phyloP scores from a whole-genome alignment of 805 yeast genomes.

The Candida chauliodis region DNA sequence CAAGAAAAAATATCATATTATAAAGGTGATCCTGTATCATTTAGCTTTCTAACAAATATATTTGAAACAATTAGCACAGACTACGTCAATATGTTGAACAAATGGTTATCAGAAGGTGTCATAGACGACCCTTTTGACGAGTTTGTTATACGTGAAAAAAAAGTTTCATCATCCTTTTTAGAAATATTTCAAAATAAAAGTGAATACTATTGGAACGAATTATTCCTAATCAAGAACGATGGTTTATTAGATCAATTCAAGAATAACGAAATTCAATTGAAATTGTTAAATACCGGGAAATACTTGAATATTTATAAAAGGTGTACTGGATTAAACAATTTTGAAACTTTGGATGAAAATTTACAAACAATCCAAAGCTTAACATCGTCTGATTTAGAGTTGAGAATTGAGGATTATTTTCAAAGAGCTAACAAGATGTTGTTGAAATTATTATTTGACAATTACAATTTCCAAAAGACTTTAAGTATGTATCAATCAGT shows the following conservation, averaged over 20 bases:
- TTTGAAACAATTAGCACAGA: slow-evolving; percentile 57
- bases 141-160: slow-evolving; percentile 61
- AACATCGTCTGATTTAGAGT: slow-evolving; percentile 44
- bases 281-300: slow-evolving; percentile 80
- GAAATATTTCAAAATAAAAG: slow-evolving; percentile 34
- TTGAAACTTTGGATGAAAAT: slow-evolving; percentile 23
- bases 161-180: slow-evolving; percentile 22
- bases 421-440: slow-evolving; percentile 62
- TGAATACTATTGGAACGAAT: slow-evolving; percentile 71
- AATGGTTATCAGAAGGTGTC: slow-evolving; percentile 77
- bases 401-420: slow-evolving; percentile 60
- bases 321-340: slow-evolving; percentile 48
- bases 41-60: slow-evolving; percentile 48
- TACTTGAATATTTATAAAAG: slow-evolving; percentile 68
- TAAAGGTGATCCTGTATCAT: slow-evolving; percentile 63
- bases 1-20: slow-evolving; percentile 53
- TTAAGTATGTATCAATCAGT: slow-evolving; percentile 50
- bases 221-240: slow-evolving; percentile 69
- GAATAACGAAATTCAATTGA: slow-evolving; percentile 50
- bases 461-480: slow-evolving; percentile 51
- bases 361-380: slow-evolving; percentile 26
- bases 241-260: slow-evolving; percentile 69
- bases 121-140: slow-evolving; percentile 79
- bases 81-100: slow-evolving; percentile 64
- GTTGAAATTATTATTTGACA: slow-evolving; percentile 53